Evolutionary conservation across 2,329 filamentous ascomycete genomes (phyloP).

Genomic region (Cercospora sojina): DNA sequence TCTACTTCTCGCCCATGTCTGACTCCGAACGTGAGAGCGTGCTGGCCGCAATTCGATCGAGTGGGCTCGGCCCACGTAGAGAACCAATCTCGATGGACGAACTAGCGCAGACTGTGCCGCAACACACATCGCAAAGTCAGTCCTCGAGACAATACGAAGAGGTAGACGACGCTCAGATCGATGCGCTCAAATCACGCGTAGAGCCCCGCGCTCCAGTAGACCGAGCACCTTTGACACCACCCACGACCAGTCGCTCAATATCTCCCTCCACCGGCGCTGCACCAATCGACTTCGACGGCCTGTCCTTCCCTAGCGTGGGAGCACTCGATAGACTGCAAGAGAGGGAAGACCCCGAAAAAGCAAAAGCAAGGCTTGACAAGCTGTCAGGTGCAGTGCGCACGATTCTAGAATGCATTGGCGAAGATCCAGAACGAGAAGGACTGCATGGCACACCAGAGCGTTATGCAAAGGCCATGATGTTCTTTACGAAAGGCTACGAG

Average conservation of each 20-base stretch:
- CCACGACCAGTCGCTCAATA: conserved; percentile 50
- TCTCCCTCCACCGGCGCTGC: conserved; percentile 54
- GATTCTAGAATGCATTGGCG: conserved; percentile 64
- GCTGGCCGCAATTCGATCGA: conserved; percentile 59
- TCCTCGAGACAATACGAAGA: conserved; percentile 35
- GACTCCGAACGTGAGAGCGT: conserved; percentile 55
- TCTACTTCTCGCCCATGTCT: background rate
- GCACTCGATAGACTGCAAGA: conserved; percentile 35
- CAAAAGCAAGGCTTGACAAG: conserved; percentile 57
- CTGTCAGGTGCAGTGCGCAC: conserved; percentile 63
- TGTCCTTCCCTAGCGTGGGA: conserved; percentile 54
- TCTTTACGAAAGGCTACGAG: conserved; percentile 95
- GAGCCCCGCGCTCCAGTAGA: conserved; percentile 54
- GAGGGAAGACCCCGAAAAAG: conserved; percentile 54
- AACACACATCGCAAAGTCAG: conserved; percentile 12
- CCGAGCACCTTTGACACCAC: conserved; percentile 52
- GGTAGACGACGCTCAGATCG: conserved; percentile 49
- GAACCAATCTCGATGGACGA: conserved; percentile 48
- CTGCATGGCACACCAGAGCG: conserved; percentile 70
- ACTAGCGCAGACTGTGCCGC: conserved; percentile 24
- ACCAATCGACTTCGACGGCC: conserved; percentile 56
- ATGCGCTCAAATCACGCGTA: conserved; percentile 31
- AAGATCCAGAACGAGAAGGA: conserved; percentile 64
- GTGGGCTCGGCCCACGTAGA: conserved; percentile 50
- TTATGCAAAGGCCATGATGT: conserved; percentile 93